phyloP scores from a whole-genome alignment of 495 filamentous ascomycete species.

The Penicillium coffeae region DNA sequence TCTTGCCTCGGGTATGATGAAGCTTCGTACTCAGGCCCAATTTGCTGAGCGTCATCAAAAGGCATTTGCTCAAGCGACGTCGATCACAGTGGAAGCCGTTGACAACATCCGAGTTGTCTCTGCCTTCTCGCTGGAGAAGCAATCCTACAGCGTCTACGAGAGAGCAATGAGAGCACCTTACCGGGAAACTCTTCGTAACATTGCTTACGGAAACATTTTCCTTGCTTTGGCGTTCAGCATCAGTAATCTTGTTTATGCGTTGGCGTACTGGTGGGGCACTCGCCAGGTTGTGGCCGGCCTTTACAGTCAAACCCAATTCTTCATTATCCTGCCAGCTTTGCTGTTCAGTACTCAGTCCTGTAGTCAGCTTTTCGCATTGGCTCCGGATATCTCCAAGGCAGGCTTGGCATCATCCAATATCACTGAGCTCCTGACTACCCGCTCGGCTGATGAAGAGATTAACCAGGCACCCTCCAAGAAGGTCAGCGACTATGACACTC shows the following conservation, averaged over 20 bases:
- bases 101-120: conserved; percentile 50
- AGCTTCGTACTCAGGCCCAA: conserved; percentile 46
- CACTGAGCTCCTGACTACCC: conserved; percentile 29
- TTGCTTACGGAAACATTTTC: conserved; percentile 35
- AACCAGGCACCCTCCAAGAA: conserved; percentile 11
- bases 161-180: conserved; percentile 34
- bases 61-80: conserved; percentile 46
- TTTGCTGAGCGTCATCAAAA: conserved; percentile 57
- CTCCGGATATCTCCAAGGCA: conserved; percentile 58
- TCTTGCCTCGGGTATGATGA: conserved; percentile 47
- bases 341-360: conserved; percentile 59
- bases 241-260: conserved; percentile 54
- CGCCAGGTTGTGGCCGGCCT: conserved; percentile 51
- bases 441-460: conserved; percentile 28
- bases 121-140: conserved; percentile 44
- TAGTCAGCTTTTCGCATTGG: conserved; percentile 62
- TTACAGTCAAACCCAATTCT: conserved; percentile 59
- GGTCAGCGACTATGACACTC: conserved; percentile 4
- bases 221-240: conserved; percentile 39
- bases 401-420: conserved; percentile 32
- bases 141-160: conserved; percentile 34
- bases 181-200: conserved; percentile 45
- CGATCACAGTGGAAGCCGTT: conserved; percentile 49
- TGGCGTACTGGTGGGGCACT: conserved; percentile 68
- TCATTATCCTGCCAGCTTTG: conserved; percentile 59